A percentile compares a stretch with the other conserved stretches of the same genome.
Conservation (phyloP, 2,329 filamentous ascomycete genomes). For the Pseudogymnoascus sp. region DNA sequence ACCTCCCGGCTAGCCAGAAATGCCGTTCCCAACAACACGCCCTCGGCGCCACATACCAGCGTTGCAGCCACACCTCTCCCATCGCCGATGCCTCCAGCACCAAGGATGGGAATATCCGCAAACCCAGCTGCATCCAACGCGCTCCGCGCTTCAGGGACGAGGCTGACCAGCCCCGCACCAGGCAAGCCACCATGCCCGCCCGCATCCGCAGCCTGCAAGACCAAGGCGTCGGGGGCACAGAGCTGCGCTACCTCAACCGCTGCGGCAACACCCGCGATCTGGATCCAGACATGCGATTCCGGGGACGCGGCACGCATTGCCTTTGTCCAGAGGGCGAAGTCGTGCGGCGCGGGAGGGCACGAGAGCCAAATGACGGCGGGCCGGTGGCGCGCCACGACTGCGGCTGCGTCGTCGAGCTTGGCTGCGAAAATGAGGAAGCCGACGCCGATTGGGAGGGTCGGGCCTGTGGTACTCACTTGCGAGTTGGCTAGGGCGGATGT, state of each 20-base stretch:
- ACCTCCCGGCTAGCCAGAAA: constrained; percentile 41
- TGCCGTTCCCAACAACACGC: constrained; percentile 42
- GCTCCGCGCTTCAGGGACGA: constrained; percentile 28
- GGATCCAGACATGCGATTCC: constrained; percentile 28
- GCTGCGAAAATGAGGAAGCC: constrained; percentile 31
- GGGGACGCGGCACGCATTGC: constrained; percentile 20
- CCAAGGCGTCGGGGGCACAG: constrained; percentile 27
- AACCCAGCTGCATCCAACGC: constrained; percentile 8
- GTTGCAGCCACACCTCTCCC: constrained; percentile 29
- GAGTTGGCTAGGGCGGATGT: constrained; percentile 15
- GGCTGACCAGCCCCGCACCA: constrained; percentile 25
- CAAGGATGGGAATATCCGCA: constrained; percentile 9
- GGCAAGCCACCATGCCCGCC: constrained; percentile 30
- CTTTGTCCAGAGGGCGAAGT: constrained; percentile 25
- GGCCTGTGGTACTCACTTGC: not conserved
- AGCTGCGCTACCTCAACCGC: constrained; percentile 21
- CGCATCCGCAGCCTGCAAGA: constrained; percentile 31
- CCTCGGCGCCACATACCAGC: constrained; percentile 30
- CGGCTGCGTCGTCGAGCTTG: constrained; percentile 4
- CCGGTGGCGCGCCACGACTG: not conserved
- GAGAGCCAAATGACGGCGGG: constrained; percentile 40
- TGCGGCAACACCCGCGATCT: constrained; percentile 25
- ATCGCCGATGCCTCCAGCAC: constrained; percentile 32
- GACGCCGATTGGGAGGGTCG: constrained; percentile 34
- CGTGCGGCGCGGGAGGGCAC: constrained; percentile 27